Base-by-base conservation (phyloP, 257 asterid genomes). In the Gynochthodes officinalis region DNA sequence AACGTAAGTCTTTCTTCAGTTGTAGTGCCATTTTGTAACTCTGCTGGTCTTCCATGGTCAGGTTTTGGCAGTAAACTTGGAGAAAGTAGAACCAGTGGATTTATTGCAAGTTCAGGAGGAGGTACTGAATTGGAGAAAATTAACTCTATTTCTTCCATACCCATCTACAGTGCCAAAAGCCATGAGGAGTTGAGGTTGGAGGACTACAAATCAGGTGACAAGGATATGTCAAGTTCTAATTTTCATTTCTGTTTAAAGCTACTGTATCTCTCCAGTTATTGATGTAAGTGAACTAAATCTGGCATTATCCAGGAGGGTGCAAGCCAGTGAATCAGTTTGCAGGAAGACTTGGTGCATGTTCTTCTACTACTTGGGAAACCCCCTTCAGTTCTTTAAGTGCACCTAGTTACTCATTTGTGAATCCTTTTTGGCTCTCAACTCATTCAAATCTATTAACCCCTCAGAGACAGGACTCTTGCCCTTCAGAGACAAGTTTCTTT, bases 151-250 rank as follows among this genome's bases (percentile, higher is more conserved):
- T 85, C 92, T 28, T 89, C 86, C 81, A 90, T 90, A 90, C 80
- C 82, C 19, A 82, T 75, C 67, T 84, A 88, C 80, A 74, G 76
- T 79, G 89, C 84, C 23, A 86, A 90, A 81, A 88, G 87, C 80
- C 96, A 90, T 48, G 96, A 90, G 76, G 92, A 88, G 75, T 88
- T 90, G 67, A 81, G 95, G 78, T 83, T 89, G 84, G 90, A 90
- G 88, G 96, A 88, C 83, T 88, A 88, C 82, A 88, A 85, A 71
- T 67, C 7, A 44, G 87, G 88, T 66, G 89, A 86, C 77, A 90
- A 88, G 82, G 95, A 92, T 88, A 70, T 44, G 60, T 50, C 30
- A 18, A 55, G 10, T 43, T 37, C 27, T 15, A 6, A 5, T 35
- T 32, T 16, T 23, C 35, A 15, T 42, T 64, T 23, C 19, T 8